A percentile compares a stretch with the other conserved stretches of the same genome.
phyloP scores from a whole-genome alignment of 495 filamentous ascomycete genomes.

The Trichoderma reesei region DNA sequence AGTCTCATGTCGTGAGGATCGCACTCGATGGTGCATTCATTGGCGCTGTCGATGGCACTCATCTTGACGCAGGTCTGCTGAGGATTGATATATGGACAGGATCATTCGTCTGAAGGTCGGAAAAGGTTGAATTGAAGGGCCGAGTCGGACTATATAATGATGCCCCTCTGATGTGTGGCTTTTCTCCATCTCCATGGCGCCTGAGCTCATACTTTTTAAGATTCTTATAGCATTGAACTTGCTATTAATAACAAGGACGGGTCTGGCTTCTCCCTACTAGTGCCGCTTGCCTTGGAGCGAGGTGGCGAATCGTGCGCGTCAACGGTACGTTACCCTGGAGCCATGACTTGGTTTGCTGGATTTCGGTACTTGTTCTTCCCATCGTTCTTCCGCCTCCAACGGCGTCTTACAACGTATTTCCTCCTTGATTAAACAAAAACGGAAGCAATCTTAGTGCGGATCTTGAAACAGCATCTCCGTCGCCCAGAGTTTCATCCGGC shows the following conservation, averaged over 20 bases:
- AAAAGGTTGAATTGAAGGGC: not conserved
- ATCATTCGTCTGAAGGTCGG: too few relatives aligned
- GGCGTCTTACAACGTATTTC: not conserved
- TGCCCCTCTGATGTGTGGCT: conserved; percentile 2
- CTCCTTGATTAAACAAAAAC: not conserved
- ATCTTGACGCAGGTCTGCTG: too few relatives aligned
- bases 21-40: too few relatives aligned
- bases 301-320: not conserved
- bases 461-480: not conserved
- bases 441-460: not conserved
- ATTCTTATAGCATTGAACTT: conserved; percentile 6
- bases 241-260: not conserved
- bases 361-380: not conserved
- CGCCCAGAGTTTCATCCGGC: not conserved
- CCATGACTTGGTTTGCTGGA: not conserved
- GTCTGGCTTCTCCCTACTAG: not conserved
- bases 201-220: not conserved
- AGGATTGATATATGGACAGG: too few relatives aligned
- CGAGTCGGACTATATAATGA: not conserved
- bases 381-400: not conserved
- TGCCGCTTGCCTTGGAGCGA: not conserved
- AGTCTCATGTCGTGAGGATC: not conserved
- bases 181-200: not conserved
- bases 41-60: too few relatives aligned
- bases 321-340: not conserved